Evolutionary conservation across 73 alveolate genomes (phyloP).

Genomic region (Chromera velia): DNA sequence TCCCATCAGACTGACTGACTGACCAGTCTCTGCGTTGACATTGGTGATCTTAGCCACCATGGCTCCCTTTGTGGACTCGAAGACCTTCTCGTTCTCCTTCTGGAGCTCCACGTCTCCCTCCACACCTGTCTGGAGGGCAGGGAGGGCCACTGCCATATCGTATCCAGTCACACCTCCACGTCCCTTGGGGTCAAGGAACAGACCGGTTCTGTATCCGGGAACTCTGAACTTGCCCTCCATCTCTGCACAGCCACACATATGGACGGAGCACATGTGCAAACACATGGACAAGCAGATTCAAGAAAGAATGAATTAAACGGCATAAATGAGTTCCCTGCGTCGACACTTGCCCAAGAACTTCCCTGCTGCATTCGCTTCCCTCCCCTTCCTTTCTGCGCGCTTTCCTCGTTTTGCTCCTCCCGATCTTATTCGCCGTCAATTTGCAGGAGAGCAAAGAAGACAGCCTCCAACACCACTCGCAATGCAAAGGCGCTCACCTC

Average conservation of each 20-base stretch:
- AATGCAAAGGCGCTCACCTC: no score
- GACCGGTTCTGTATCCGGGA: conserved; percentile 12
- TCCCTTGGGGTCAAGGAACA: conserved; percentile 29
- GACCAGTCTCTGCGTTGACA: conserved; percentile 19
- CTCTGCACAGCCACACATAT: not conserved
- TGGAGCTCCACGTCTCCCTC: conserved; percentile 15
- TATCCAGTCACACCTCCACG: conserved; percentile 23
- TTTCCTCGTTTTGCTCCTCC: no score
- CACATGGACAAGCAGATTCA: no score
- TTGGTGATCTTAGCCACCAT: conserved; percentile 7
- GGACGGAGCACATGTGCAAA: not conserved
- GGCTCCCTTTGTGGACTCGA: conserved; percentile 15
- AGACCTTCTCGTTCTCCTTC: conserved; percentile 14
- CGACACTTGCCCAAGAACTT: no score
- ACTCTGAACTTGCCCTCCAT: conserved; percentile 18
- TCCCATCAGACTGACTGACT: not conserved
- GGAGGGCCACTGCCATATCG: conserved; percentile 31
- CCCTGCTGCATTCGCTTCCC: no score
- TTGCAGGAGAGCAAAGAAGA: no score
- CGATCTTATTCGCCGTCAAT: no score
- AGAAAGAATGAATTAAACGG: no score
- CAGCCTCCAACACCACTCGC: no score
- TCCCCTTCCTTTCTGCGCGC: no score
- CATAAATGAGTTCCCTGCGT: no score
- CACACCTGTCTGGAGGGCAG: conserved; percentile 11